These are phyloP conservation scores for Cornus florida DNA, from an alignment of 148 eudicot species.

Conservation along the genomic window DNA sequence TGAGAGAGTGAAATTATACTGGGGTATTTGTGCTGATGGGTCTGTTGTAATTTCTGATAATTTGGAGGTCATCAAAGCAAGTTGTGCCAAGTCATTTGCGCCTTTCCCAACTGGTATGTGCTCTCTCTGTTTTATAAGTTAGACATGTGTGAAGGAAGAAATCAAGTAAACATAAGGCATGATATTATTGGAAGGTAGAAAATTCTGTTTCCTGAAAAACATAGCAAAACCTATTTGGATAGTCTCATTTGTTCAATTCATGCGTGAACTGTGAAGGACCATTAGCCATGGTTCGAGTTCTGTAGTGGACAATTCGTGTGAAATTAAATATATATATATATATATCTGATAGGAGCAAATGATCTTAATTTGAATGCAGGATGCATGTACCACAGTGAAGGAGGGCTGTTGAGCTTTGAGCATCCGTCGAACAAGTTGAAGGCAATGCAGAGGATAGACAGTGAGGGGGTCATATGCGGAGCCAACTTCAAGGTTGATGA, in stretches of 20 bases:
- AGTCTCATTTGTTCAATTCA: too few relatives aligned
- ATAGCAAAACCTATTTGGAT: too few relatives aligned
- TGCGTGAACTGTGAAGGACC: too few relatives aligned
- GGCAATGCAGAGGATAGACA: constrained; percentile 90
- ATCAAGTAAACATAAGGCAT: too few relatives aligned
- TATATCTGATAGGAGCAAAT: too few relatives aligned
- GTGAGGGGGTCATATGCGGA: constrained; percentile 88
- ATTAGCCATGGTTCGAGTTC: too few relatives aligned
- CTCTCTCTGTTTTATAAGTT: background rate
- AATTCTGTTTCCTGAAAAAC: too few relatives aligned
- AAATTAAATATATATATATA: too few relatives aligned
- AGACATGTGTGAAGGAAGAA: background rate
- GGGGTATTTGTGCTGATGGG: constrained; percentile 89
- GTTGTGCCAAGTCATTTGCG: constrained; percentile 90
- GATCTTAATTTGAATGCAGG: constrained; percentile 35
- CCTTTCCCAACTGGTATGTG: constrained; percentile 77
- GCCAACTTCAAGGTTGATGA: constrained; percentile 77
- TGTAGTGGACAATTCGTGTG: too few relatives aligned
- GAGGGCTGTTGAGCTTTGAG: constrained; percentile 73
- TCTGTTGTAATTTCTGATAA: constrained; percentile 75
- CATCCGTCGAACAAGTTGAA: constrained; percentile 81
- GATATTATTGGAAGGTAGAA: too few relatives aligned
- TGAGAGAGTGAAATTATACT: constrained; percentile 56
- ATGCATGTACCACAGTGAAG: constrained; percentile 78
- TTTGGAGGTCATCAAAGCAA: constrained; percentile 56